A percentile compares a stretch with the other conserved stretches of the same genome.
Evolutionary conservation across 1,284 basidiomycete genomes (phyloP).

Genomic region (Cutaneotrichosporon cyanovorans): DNA sequence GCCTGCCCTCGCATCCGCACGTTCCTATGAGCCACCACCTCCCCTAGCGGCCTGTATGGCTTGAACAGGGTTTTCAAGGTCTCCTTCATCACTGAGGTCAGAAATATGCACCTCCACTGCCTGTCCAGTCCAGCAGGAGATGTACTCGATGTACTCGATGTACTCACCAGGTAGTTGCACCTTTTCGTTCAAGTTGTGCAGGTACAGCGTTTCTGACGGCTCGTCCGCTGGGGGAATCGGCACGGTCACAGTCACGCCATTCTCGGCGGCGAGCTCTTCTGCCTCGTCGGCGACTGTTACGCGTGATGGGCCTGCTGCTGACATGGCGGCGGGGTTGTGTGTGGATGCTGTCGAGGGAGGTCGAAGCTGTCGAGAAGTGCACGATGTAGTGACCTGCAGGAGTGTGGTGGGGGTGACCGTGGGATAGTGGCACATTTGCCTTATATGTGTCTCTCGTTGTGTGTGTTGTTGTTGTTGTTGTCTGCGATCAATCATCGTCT

Average conservation of each 20-base stretch:
- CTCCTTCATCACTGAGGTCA: slow-evolving; percentile 65
- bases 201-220: slow-evolving; percentile 78
- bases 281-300: slow-evolving; percentile 20
- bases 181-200: slow-evolving; percentile 96
- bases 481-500: no score
- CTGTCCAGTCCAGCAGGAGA: neutral
- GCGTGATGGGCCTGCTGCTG: slow-evolving; percentile 16
- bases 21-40: slow-evolving; percentile 87
- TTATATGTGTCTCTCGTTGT: no score
- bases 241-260: neutral
- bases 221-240: slow-evolving; percentile 3
- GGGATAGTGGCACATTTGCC: no score
- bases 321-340: slow-evolving; percentile 1
- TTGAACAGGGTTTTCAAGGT: slow-evolving; percentile 85
- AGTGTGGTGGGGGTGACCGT: no score
- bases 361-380: neutral
- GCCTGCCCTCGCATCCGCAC: slow-evolving; percentile 97
- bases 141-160: neutral
- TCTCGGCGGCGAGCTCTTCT: slow-evolving; percentile 16
- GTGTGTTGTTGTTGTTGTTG: no score
- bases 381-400: neutral
- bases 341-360: slow-evolving; percentile 1
- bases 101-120: neutral
- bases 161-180: slow-evolving; percentile 72
- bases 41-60: slow-evolving; percentile 82